phyloP scores from a whole-genome alignment of 1,284 basidiomycete species.

The Taiwanofungus camphoratus region DNA sequence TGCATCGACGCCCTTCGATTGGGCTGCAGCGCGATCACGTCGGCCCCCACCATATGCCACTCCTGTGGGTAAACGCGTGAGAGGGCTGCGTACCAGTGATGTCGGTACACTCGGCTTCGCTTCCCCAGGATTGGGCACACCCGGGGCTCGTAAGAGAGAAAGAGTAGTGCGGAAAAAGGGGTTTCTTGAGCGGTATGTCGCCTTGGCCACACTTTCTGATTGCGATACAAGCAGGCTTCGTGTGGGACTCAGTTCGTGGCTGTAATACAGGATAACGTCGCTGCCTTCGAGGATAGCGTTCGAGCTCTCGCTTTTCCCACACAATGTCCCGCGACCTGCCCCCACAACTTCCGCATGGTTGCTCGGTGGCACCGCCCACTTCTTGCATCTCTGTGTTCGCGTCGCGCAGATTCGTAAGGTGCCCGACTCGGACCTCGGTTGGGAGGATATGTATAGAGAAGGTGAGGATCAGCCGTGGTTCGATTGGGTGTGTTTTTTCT shows the following conservation, averaged over 20 bases:
- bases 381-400: slow-evolving; percentile 60
- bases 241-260: background rate
- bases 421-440: slow-evolving; percentile 61
- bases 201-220: background rate
- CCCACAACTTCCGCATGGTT: slow-evolving; percentile 59
- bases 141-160: slow-evolving; percentile 18
- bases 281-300: slow-evolving; percentile 67
- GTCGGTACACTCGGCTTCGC: slow-evolving; percentile 32
- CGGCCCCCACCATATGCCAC: slow-evolving; percentile 65
- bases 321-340: slow-evolving; percentile 66
- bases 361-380: slow-evolving; percentile 59
- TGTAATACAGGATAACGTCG: slow-evolving; percentile 40
- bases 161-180: slow-evolving; percentile 59
- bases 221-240: background rate
- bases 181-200: slow-evolving; percentile 49
- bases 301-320: slow-evolving; percentile 67
- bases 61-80: slow-evolving; percentile 40
- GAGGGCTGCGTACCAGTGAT: slow-evolving; percentile 36
- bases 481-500: slow-evolving; percentile 53
- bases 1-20: slow-evolving; percentile 71
- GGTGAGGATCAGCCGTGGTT: slow-evolving; percentile 63
- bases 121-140: slow-evolving; percentile 23
- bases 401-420: slow-evolving; percentile 50
- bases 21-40: slow-evolving; percentile 67
- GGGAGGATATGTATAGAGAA: slow-evolving; percentile 72